Conservation (phyloP, 108 stramenopile genomes). For the Nitzschia sp. region DNA sequence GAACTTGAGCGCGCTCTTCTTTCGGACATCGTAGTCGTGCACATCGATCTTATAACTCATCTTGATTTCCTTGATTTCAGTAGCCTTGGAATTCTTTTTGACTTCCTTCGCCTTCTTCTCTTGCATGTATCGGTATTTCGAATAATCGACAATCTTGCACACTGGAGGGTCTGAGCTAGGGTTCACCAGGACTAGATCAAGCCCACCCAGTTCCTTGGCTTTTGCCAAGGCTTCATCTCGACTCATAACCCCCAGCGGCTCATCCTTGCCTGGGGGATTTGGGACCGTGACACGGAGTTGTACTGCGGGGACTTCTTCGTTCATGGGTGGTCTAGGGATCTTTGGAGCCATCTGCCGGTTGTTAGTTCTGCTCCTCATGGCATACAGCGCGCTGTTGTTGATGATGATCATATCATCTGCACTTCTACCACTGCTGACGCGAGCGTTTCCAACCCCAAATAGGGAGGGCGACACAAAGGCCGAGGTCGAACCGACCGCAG, state of each 20-base stretch:
- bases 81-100: conserved; percentile 92
- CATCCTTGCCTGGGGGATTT: conserved; percentile 75
- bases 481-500: neutral
- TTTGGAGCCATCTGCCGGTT: neutral
- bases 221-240: conserved; percentile 83
- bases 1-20: conserved; percentile 85
- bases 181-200: conserved; percentile 91
- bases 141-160: conserved; percentile 94
- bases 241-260: conserved; percentile 86
- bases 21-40: conserved; percentile 92
- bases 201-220: conserved; percentile 80
- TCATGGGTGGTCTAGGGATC: conserved; percentile 74
- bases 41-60: conserved; percentile 96
- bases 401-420: no score
- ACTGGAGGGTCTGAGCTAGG: conserved; percentile 91
- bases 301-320: conserved; percentile 55
- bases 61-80: conserved; percentile 95
- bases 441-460: neutral
- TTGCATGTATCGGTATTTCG: conserved; percentile 89
- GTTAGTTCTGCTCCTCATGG: neutral
- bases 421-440: no score
- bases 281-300: conserved; percentile 74
- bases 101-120: conserved; percentile 95
- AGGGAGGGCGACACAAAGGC: conserved; percentile 2
- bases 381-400: no score